Conservation (phyloP, 1,284 basidiomycete species). For the Porogramme epimiltina region DNA sequence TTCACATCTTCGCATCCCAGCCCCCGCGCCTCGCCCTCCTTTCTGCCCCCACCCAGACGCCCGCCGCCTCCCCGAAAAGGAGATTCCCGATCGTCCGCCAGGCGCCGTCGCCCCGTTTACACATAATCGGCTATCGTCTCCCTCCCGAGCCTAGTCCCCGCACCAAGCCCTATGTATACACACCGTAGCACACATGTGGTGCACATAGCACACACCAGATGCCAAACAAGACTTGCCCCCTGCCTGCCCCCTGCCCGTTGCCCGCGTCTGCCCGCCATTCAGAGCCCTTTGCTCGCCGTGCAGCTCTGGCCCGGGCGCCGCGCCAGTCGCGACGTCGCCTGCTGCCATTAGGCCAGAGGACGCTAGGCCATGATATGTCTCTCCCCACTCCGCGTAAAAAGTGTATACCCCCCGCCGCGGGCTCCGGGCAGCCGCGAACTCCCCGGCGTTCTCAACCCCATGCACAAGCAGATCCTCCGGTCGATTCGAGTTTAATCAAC, state of each 20-base stretch:
- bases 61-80: slow-evolving; percentile 18
- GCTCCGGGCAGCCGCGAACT: neutral
- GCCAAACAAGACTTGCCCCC: neutral
- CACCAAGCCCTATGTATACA: no score
- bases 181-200: no score
- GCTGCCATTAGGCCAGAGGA: no score
- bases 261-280: no score
- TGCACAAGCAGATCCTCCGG: no score
- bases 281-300: no score
- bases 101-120: slow-evolving; percentile 8
- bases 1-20: no score
- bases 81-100: slow-evolving; percentile 11
- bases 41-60: slow-evolving; percentile 1
- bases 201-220: neutral
- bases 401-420: neutral
- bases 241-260: neutral
- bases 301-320: no score
- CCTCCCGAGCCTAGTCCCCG: neutral
- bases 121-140: slow-evolving; percentile 15
- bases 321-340: no score
- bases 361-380: neutral
- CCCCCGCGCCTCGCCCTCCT: neutral
- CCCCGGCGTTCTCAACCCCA: no score
- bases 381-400: neutral
- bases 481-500: no score